Base-by-base conservation (phyloP, 768 basidiomycete genomes). In the Mycena metata region DNA sequence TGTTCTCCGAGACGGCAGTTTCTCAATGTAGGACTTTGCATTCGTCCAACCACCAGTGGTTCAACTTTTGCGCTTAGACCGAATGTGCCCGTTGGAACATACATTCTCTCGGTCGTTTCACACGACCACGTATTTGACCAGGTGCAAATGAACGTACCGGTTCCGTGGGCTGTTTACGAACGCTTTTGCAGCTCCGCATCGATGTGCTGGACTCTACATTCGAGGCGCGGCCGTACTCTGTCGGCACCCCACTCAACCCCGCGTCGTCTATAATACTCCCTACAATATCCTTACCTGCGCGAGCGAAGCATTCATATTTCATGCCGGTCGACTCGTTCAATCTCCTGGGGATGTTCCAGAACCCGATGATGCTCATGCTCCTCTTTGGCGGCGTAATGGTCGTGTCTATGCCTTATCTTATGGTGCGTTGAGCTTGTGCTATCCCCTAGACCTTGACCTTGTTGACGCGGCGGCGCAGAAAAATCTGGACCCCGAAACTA, bases 331-430 rank as follows among this genome's bases (percentile, higher is more conserved):
- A 94, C 76, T 88, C 89, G 19, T 95, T 95, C 84, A 91, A 91
- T 77, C 69, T 93, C 24, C 61, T 91, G 64, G 88, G 82, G 59
- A 94, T 95, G 91, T 82, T 95, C 74, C 87, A 90, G 64, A 95
- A 89, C 75, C 93, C 93, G 9, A 94, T 95, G 93, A 91, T 92
- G 84, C 79, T 95, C 65, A 84, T 94, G 77, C 91, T 93, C 89
- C 83, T 88, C 35, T 78, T 86, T 70, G 90, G 86, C 50, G 93
- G 85, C 42, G 81, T 79, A 56, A 86, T 93, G 86, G 85, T 92
- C 81, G 77, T 95, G 30, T 86, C 84, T 24, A 90, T 88, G 87
- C 93, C 93, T 5, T 93, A 91, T 74, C 78, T 95, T 60, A 91
- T 91, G 85, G 93, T 93, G 74, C 54, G 82, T 39, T 39, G 39